phyloP scores from a whole-genome alignment of 768 basidiomycete genomes.

The Auricularia sp. region DNA sequence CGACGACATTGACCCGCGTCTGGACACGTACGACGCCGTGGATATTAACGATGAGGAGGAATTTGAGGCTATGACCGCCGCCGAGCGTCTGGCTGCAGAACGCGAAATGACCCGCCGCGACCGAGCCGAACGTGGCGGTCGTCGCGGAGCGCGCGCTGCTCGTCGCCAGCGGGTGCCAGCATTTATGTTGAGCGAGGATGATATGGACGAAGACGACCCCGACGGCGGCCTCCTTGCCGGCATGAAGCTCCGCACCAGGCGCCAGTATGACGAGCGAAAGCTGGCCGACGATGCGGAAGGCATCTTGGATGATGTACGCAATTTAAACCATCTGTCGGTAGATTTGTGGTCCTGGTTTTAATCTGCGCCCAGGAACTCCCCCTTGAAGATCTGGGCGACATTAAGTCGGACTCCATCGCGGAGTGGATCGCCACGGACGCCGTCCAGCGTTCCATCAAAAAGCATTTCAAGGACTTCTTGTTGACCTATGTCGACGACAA shows the following conservation, averaged over 20 bases:
- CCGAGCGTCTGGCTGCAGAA: constrained; percentile 74
- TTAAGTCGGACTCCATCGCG: constrained; percentile 93
- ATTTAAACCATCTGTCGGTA: neutral
- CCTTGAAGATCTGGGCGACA: constrained; percentile 90
- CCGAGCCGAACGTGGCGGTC: constrained; percentile 56
- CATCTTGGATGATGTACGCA: constrained; percentile 55
- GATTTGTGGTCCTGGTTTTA: neutral
- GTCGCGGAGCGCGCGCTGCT: constrained; percentile 63
- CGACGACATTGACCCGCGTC: constrained; percentile 54
- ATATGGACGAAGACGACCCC: constrained; percentile 59
- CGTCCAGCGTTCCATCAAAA: constrained; percentile 80
- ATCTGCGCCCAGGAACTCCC: constrained; percentile 66
- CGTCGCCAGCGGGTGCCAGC: constrained; percentile 74
- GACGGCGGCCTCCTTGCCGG: constrained; percentile 52
- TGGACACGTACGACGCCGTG: constrained; percentile 81
- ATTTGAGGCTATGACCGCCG: constrained; percentile 54
- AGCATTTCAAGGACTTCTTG: constrained; percentile 90
- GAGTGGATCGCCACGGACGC: constrained; percentile 96
- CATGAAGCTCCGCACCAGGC: constrained; percentile 73
- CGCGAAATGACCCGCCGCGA: constrained; percentile 82
- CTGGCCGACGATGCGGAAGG: constrained; percentile 89
- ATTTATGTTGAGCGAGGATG: constrained; percentile 77
- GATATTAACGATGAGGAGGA: constrained; percentile 74
- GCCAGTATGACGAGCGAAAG: constrained; percentile 88
- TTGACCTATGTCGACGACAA: constrained; percentile 93